Evolutionary conservation across 306 rosid species (phyloP).

Genomic region (Psophocarpus tetragonolobus): DNA sequence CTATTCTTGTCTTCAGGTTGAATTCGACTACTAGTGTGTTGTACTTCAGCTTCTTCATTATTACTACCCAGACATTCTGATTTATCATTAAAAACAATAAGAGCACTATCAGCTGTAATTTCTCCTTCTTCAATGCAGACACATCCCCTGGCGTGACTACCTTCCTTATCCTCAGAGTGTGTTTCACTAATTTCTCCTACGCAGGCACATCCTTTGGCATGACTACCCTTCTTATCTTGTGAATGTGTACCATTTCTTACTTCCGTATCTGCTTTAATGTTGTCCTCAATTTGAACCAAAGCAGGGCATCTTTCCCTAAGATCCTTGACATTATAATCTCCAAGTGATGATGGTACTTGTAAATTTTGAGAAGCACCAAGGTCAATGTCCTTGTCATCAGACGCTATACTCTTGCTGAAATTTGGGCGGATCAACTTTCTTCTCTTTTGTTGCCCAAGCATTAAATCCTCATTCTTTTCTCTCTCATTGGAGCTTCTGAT

Average conservation of each 20-base stretch:
- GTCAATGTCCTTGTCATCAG: conserved; percentile 26
- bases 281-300: conserved; percentile 27
- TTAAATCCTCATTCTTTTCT: conserved; percentile 24
- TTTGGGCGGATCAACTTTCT: conserved; percentile 67
- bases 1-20: conserved; percentile 22
- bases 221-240: conserved; percentile 22
- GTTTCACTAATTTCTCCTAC: background rate
- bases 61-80: background rate
- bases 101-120: background rate
- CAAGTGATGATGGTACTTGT: conserved; percentile 32
- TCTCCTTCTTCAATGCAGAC: conserved; percentile 14
- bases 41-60: background rate
- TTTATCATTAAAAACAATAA: conserved; percentile 19
- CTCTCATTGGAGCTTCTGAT: conserved; percentile 27
- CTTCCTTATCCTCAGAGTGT: conserved; percentile 18
- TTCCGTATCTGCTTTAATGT: conserved; percentile 27
- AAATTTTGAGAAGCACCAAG: conserved; percentile 28
- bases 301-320: conserved; percentile 29
- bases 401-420: conserved; percentile 40
- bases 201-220: conserved; percentile 29
- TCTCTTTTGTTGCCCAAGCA: conserved; percentile 43
- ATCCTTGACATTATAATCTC: conserved; percentile 27
- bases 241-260: background rate
- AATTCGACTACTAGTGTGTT: background rate
- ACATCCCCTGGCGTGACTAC: conserved; percentile 30